Conservation (phyloP, 2,329 filamentous ascomycete genomes). For the Fusarium succisae region DNA sequence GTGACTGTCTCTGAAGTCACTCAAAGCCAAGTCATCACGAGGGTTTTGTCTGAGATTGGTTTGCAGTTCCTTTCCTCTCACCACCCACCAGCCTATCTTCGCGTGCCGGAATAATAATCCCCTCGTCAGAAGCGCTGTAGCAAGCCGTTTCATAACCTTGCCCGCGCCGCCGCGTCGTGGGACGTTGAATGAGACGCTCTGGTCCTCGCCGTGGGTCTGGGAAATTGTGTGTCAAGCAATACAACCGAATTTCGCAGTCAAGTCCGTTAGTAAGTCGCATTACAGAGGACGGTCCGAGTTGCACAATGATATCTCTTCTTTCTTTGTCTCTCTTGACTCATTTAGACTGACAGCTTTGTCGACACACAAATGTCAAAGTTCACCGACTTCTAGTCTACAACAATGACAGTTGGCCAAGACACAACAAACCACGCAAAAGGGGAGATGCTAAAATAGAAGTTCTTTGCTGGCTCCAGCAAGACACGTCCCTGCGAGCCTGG, state of each 20-base stretch:
- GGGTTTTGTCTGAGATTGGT: neutral
- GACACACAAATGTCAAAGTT: conserved; percentile 6
- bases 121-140: conserved; percentile 16
- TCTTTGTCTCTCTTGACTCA: conserved; percentile 8
- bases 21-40: neutral
- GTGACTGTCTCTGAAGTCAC: neutral
- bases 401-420: conserved; percentile 5
- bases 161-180: conserved; percentile 16
- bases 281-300: conserved; percentile 2
- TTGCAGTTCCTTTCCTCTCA: neutral
- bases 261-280: neutral
- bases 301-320: neutral
- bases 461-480: conserved; percentile 30
- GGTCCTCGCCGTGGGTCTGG: conserved; percentile 23
- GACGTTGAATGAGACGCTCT: conserved; percentile 27
- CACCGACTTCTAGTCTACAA: conserved; percentile 10
- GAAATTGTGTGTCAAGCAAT: conserved; percentile 38
- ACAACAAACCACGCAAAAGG: conserved; percentile 40
- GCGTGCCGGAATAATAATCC: conserved; percentile 29
- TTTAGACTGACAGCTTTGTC: conserved; percentile 1
- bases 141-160: conserved; percentile 41
- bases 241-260: conserved; percentile 14
- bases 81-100: conserved; percentile 3
- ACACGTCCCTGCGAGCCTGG: conserved; percentile 30
- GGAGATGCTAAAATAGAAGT: conserved; percentile 28